phyloP scores from a whole-genome alignment of 1,139 yeast species.

The Hemisphaericaspora xylofermentans region DNA sequence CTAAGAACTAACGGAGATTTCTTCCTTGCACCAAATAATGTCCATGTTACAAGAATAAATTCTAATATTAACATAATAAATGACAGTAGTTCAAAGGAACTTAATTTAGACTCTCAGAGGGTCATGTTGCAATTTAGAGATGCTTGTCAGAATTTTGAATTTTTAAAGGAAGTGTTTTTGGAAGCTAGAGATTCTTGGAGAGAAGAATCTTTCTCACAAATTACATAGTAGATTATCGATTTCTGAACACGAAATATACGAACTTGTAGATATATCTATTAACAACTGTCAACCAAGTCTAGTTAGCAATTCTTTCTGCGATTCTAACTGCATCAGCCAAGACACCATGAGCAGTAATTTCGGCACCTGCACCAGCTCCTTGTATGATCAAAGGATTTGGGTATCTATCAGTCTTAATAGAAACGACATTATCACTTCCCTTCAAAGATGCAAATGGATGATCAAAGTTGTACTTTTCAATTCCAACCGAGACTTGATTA shows the following conservation, averaged over 20 bases:
- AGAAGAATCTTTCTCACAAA: conserved; percentile 23
- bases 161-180: conserved; percentile 51
- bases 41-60: conserved; percentile 66
- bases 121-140: conserved; percentile 69
- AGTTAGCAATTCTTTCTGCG: conserved; percentile 79
- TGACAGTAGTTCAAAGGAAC: conserved; percentile 26
- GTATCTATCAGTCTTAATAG: conserved; percentile 88
- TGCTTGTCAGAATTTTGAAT: conserved; percentile 53
- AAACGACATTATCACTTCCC: conserved; percentile 94
- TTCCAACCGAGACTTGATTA: conserved; percentile 76
- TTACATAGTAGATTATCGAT: conserved; percentile 13
- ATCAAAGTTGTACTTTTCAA: conserved; percentile 77
- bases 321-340: conserved; percentile 88
- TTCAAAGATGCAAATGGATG: conserved; percentile 95
- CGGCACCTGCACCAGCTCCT: conserved; percentile 99
- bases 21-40: conserved; percentile 78
- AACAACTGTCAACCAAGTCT: too few species aligned
- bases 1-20: conserved; percentile 78
- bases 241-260: not conserved
- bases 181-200: conserved; percentile 57
- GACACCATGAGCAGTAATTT: conserved; percentile 97
- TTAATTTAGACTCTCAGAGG: conserved; percentile 60
- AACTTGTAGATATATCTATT: not conserved
- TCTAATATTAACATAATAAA: conserved; percentile 26
- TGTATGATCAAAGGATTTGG: conserved; percentile 90